phyloP scores from a whole-genome alignment of 2,329 filamentous ascomycete genomes.

The Aspergillus udagawae region DNA sequence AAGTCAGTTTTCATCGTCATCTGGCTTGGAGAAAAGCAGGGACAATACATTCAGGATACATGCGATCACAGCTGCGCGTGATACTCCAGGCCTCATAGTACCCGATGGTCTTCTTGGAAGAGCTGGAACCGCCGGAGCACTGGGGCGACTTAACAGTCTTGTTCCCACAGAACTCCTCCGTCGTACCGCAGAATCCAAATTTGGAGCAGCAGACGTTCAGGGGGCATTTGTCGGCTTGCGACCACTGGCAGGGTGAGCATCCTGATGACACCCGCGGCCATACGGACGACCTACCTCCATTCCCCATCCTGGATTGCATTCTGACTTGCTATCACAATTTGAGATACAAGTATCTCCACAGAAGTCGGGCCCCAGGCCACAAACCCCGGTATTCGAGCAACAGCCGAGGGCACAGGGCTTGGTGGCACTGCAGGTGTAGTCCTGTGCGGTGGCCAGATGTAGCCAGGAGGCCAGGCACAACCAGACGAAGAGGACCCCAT shows the following conservation, averaged over 20 bases:
- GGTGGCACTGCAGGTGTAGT: neutral
- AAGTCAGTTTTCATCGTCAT: neutral
- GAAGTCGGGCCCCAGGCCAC: constrained; percentile 5
- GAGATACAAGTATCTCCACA: constrained; percentile 1
- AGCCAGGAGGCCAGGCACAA: neutral
- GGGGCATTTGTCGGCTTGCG: neutral
- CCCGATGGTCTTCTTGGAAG: constrained; percentile 21
- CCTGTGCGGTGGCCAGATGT: neutral
- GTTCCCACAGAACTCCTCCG: constrained; percentile 7
- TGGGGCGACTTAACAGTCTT: constrained; percentile 3
- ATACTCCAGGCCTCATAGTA: constrained; percentile 35
- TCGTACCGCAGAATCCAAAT: constrained; percentile 6
- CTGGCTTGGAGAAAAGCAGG: neutral
- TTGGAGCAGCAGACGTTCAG: constrained; percentile 6
- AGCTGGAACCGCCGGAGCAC: neutral
- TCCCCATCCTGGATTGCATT: constrained; percentile 3
- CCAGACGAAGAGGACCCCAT: neutral
- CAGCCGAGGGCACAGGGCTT: constrained; percentile 4
- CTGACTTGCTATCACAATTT: constrained; percentile 3
- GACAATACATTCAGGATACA: constrained; percentile 9
- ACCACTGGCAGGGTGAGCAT: neutral
- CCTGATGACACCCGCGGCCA: neutral
- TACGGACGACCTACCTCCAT: neutral
- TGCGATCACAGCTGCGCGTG: constrained; percentile 16
- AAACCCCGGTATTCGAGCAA: constrained; percentile 5